Conservation (phyloP, 2,329 filamentous ascomycete genomes). For the Clonostachys rhizophaga region DNA sequence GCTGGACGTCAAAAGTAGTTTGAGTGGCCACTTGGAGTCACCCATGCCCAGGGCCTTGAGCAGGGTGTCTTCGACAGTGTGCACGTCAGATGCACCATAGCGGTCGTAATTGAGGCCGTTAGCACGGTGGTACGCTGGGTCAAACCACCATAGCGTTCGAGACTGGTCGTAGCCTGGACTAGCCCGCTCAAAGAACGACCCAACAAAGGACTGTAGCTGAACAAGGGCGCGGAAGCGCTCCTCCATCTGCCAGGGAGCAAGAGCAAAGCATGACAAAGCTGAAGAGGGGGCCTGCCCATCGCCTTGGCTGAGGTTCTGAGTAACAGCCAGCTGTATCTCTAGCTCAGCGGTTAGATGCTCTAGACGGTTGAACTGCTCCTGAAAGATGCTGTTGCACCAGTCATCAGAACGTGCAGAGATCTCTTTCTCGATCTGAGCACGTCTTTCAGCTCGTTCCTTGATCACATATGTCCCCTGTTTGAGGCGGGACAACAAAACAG, state of each 20-base stretch:
- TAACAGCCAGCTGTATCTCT: slow-evolving; percentile 4
- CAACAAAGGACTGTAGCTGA: slow-evolving; percentile 2
- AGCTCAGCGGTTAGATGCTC: slow-evolving; percentile 2
- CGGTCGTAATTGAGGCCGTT: slow-evolving; percentile 4
- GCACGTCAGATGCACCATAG: slow-evolving; percentile 2
- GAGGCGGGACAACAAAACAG: slow-evolving; percentile 1
- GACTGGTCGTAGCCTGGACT: slow-evolving; percentile 4
- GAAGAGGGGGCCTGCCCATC: background rate
- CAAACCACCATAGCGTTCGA: slow-evolving; percentile 3
- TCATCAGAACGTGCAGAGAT: slow-evolving; percentile 2
- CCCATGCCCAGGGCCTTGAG: slow-evolving; percentile 2
- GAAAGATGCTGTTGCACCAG: slow-evolving; percentile 3
- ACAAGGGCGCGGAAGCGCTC: slow-evolving; percentile 3
- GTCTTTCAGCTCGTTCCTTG: slow-evolving; percentile 1
- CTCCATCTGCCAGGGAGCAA: slow-evolving; percentile 4
- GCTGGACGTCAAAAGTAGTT: slow-evolving; percentile 3
- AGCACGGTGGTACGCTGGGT: slow-evolving; percentile 2
- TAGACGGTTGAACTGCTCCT: background rate
- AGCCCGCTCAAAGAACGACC: slow-evolving; percentile 2
- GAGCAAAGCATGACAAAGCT: background rate
- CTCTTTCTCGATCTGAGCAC: slow-evolving; percentile 2
- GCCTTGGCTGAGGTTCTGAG: background rate
- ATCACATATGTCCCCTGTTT: slow-evolving; percentile 1
- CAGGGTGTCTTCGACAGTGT: background rate
- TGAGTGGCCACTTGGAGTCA: background rate